A percentile compares a stretch with the other conserved stretches of the same genome.
These are phyloP conservation scores for Yamadazyma takamatsuzukensis DNA, from an alignment of 805 yeast species.

Conservation along the genomic window DNA sequence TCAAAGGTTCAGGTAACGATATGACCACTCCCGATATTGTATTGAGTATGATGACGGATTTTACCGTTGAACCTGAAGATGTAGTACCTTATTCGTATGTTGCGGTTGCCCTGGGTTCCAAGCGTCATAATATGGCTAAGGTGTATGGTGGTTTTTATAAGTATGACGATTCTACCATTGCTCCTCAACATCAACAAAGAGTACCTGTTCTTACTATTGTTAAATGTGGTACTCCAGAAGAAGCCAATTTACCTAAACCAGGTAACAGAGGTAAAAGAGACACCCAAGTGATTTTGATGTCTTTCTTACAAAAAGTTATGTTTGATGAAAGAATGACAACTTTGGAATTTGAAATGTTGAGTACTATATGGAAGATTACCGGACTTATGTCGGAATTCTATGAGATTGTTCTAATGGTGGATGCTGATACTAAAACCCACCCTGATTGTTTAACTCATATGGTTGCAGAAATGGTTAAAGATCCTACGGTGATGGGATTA, in stretches of 20 bases:
- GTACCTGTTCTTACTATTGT: constrained; percentile 77
- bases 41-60: constrained; percentile 74
- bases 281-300: constrained; percentile 87
- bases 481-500: constrained; percentile 84
- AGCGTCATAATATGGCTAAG: constrained; percentile 97
- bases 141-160: constrained; percentile 92
- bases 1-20: constrained; percentile 93
- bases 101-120: constrained; percentile 91
- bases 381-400: constrained; percentile 82
- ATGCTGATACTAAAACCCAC: constrained; percentile 86
- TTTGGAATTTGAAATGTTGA: constrained; percentile 74
- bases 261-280: constrained; percentile 97
- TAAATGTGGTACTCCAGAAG: constrained; percentile 85
- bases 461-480: constrained; percentile 85
- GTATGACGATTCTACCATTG: constrained; percentile 73
- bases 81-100: constrained; percentile 85
- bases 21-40: constrained; percentile 86
- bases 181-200: constrained; percentile 77
- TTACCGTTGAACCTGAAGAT: constrained; percentile 65
- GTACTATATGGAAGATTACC: constrained; percentile 74
- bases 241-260: constrained; percentile 61
- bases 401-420: constrained; percentile 86
- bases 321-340: constrained; percentile 94
- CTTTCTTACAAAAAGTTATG: constrained; percentile 80
- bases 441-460: constrained; percentile 88